Base-by-base conservation (phyloP, 148 eudicot genomes). In the Persicaria tinctoria region DNA sequence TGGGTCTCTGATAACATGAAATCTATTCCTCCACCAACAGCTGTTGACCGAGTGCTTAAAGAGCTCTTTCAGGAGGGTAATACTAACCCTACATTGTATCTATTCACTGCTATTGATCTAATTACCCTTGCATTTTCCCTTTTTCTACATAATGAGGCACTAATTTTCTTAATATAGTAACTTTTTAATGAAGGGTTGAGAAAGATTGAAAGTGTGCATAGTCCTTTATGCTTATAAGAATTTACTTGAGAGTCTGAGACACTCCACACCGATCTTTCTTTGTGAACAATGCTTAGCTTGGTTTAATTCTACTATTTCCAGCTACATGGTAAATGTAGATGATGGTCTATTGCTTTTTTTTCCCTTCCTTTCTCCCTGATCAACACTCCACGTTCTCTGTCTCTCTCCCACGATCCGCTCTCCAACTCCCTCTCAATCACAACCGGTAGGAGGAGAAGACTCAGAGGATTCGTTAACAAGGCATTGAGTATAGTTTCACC, bases 21-120 rank as follows among this genome's bases (percentile, higher is more conserved):
- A 86, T 84, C 89, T 44, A 82, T 90, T 79, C 98, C 98, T 82
- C 93, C 98, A 54, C 98, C 97, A 12, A 89, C 97, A 50, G 98
- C 90, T 80, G 91, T 94, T 81, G 98, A 90, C 73, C 97, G 98
- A 73, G 88, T 90, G 73, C 89, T 94, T 12, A 94, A 90, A 83
- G 97, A 94, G 80, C 90, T 94, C 47, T 92, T 92, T 81, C 93
- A 88, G 75, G 87, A 94, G 20, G 98, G 97, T 92, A 86, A 41
- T 46, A 53, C 63, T 57, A 5, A 8, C 4, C 46, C 8, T 73
- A 10, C 14, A 14, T 54, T 54, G 59, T 17, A 54, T 54, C 17
- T 13, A 54, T 54, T 14, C 17, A 54, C 17, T 54, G 59, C 6
- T 54, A 13, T 50, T 50, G 51, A 50, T 50, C 51, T 50, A 50